These are phyloP conservation scores for Populus deltoides DNA, from an alignment of 345 rosid species.

Conservation along the genomic window DNA sequence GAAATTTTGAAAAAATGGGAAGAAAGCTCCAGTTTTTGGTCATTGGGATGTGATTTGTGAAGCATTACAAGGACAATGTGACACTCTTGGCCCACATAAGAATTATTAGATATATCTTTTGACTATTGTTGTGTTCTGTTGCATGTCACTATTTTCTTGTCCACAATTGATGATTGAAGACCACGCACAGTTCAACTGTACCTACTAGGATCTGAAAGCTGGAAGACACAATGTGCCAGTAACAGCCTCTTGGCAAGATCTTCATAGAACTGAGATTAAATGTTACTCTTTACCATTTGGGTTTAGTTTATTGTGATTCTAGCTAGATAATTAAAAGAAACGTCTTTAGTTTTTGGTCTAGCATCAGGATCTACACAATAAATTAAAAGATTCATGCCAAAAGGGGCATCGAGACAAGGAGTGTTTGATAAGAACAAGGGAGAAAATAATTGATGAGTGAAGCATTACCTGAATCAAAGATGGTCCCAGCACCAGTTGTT, in stretches of 20 bases:
- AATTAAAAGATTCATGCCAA: background rate
- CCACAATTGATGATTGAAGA: background rate
- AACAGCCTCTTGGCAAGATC: background rate
- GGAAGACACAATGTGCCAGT: background rate
- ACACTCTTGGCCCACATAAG: constrained; percentile 1
- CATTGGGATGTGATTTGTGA: background rate
- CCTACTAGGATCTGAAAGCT: background rate
- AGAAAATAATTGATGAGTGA: background rate
- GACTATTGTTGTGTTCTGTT: background rate
- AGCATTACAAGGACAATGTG: background rate
- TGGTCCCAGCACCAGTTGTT: constrained; percentile 79
- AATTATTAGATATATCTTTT: background rate
- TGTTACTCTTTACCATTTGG: background rate
- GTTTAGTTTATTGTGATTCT: background rate
- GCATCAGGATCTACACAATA: background rate
- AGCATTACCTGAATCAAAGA: constrained; percentile 77
- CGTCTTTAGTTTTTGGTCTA: background rate
- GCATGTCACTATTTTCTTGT: background rate
- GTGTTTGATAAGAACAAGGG: background rate
- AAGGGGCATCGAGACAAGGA: background rate
- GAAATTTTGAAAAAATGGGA: background rate
- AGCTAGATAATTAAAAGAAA: background rate
- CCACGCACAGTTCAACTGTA: background rate
- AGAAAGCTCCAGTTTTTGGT: background rate
- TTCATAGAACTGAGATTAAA: background rate